phyloP scores from a whole-genome alignment of 2,329 filamentous ascomycete species.

The Cytospora mali region DNA sequence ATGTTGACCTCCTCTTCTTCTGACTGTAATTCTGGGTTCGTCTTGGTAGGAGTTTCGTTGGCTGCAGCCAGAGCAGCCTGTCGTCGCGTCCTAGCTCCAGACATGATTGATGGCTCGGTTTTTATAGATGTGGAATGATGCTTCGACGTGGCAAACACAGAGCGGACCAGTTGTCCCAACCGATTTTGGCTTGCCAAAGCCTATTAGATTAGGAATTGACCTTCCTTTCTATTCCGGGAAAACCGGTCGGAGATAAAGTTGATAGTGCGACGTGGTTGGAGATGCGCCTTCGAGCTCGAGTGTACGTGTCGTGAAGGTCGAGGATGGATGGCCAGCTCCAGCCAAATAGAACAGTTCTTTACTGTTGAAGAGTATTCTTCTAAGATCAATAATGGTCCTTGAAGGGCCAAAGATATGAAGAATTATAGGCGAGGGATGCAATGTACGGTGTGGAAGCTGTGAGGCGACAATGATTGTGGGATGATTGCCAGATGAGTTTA shows the following conservation, averaged over 20 bases:
- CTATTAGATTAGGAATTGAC: background rate
- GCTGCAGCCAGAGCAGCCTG: slow-evolving; percentile 31
- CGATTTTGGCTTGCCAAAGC: slow-evolving; percentile 8
- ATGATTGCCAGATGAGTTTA: background rate
- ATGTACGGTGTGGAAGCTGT: slow-evolving; percentile 6
- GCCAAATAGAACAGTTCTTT: background rate
- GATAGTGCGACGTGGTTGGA: slow-evolving; percentile 6
- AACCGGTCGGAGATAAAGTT: slow-evolving; percentile 11
- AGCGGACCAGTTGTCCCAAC: slow-evolving; percentile 1
- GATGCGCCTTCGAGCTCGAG: slow-evolving; percentile 3
- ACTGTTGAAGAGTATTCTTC: background rate
- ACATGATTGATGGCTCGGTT: slow-evolving; percentile 23
- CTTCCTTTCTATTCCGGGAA: slow-evolving; percentile 5
- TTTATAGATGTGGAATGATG: background rate
- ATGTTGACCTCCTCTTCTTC: slow-evolving; percentile 35
- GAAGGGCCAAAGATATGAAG: background rate
- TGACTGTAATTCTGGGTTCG: slow-evolving; percentile 33
- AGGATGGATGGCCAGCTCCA: background rate
- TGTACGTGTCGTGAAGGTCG: slow-evolving; percentile 14
- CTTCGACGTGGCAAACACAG: background rate
- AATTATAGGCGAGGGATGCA: slow-evolving; percentile 5
- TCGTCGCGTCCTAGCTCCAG: slow-evolving; percentile 31
- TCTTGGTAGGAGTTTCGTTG: slow-evolving; percentile 33
- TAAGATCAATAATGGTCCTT: background rate
- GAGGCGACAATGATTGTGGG: background rate